These are phyloP conservation scores for Aspergillus bertholletiae DNA, from an alignment of 495 filamentous ascomycete species.

Conservation along the genomic window DNA sequence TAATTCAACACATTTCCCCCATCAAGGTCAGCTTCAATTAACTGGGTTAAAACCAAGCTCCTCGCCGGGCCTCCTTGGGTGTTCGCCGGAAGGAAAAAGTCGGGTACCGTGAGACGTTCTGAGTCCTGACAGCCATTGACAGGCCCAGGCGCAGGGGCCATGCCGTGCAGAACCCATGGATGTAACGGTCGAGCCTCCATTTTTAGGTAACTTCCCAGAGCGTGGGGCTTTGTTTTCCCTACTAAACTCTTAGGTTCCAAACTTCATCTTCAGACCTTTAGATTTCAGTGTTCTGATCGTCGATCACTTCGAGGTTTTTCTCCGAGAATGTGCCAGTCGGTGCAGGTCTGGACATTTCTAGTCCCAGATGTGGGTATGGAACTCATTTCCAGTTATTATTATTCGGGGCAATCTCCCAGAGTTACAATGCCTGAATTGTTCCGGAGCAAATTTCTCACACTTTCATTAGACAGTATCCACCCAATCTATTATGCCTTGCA, in stretches of 20 bases:
- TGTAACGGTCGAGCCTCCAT: constrained; percentile 7
- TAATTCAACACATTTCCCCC: no score
- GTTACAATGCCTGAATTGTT: background rate
- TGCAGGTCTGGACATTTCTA: constrained; percentile 1
- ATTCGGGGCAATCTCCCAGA: background rate
- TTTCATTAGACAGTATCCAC: background rate
- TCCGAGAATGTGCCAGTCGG: constrained; percentile 1
- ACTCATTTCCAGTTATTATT: background rate
- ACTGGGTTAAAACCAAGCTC: background rate
- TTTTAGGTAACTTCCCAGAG: background rate
- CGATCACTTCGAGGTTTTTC: background rate
- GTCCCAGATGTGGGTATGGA: background rate
- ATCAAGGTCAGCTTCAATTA: no score
- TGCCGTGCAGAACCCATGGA: constrained; percentile 11
- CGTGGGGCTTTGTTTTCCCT: constrained; percentile 1
- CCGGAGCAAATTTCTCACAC: background rate
- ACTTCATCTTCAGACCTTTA: background rate
- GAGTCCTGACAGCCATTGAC: constrained; percentile 13
- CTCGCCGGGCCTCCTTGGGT: background rate
- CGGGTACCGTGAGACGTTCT: background rate
- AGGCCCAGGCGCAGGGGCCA: constrained; percentile 9
- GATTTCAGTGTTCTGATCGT: background rate
- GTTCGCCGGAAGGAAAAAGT: background rate
- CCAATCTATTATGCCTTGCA: constrained; percentile 1
- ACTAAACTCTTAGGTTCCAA: background rate